Base-by-base conservation (phyloP, 1,284 basidiomycete genomes). In the Bondarzewia mesenterica region DNA sequence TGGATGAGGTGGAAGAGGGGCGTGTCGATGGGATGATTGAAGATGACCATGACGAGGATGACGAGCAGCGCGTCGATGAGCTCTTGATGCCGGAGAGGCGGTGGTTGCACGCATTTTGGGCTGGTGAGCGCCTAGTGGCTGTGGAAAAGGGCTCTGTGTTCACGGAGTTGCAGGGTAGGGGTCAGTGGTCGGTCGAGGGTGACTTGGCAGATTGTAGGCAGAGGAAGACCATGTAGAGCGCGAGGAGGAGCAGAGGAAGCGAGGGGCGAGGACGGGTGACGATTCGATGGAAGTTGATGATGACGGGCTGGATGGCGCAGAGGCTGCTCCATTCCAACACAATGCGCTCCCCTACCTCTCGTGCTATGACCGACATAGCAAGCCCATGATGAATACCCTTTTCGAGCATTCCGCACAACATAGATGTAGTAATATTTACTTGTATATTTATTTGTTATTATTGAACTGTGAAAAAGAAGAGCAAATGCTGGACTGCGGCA, bases 21-120 rank as follows among this genome's bases (percentile, higher is more conserved):
- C 60, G 77, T 35, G 78, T 75, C 4, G 89, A 93, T 60, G 91
- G 89, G 4, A 75, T 82, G 49, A 89, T 91, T 47, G 89, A 92
- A 57, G 81, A 83, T 55, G 87, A 83, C 45, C 77, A 78, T 32
- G 75, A 74, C 26, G 77, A 73, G 2, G 75, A 82, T 25, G 69
- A 78, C 39, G 70, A 57, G 10, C 56, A 49, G 52, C 35, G 52
- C 39, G 32, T 37, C 32, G 37, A 43, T 35, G 29, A 44, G 48
- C 32, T 37, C 40, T 16, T 32, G 57, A 66, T 42, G 37, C 37
- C 48, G 61, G 36, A 46, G 15, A 38, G 26, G 36, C 71, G 90
- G 15, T 95, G 89, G 83, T 78, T 80, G 46, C 74, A 95, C 29
- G 71, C 93, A 15, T 75, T 80, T 1, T 82, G 91, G 51, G 77